A percentile compares a stretch with the other conserved stretches of the same genome.
phyloP scores from a whole-genome alignment of 495 filamentous ascomycete genomes.

The Trichoderma virens region DNA sequence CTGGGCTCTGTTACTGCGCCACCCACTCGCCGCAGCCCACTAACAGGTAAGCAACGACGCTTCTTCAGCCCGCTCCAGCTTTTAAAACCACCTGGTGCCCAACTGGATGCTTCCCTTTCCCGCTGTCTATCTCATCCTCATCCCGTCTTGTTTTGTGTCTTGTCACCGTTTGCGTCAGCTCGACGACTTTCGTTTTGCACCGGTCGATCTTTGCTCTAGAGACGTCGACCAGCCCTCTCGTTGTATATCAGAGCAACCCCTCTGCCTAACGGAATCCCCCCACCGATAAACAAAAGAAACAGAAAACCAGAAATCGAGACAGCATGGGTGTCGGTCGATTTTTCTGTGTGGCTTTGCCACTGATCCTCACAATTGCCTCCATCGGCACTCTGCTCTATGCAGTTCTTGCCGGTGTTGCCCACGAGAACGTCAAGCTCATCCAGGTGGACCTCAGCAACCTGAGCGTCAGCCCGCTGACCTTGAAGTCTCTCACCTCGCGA shows the following conservation, averaged over 20 bases:
- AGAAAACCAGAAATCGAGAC: slow-evolving; percentile 10
- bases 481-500: slow-evolving; percentile 20
- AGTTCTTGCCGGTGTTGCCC: slow-evolving; percentile 62
- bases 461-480: slow-evolving; percentile 48
- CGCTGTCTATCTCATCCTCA: neutral
- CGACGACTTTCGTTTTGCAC: neutral
- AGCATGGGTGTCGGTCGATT: slow-evolving; percentile 66
- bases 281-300: slow-evolving; percentile 16
- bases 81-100: slow-evolving; percentile 7
- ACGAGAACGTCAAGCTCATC: slow-evolving; percentile 66
- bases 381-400: slow-evolving; percentile 67
- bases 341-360: slow-evolving; percentile 73
- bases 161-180: neutral
- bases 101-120: neutral
- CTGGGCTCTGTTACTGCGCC: neutral
- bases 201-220: neutral
- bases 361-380: slow-evolving; percentile 63
- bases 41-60: neutral
- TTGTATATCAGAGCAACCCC: slow-evolving; percentile 6
- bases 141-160: neutral
- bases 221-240: neutral
- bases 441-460: slow-evolving; percentile 50
- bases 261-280: neutral
- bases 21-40: neutral
- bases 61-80: neutral